These are phyloP conservation scores for Ceratobasidium sp. DNA, from an alignment of 1,284 basidiomycete genomes.

Conservation along the genomic window DNA sequence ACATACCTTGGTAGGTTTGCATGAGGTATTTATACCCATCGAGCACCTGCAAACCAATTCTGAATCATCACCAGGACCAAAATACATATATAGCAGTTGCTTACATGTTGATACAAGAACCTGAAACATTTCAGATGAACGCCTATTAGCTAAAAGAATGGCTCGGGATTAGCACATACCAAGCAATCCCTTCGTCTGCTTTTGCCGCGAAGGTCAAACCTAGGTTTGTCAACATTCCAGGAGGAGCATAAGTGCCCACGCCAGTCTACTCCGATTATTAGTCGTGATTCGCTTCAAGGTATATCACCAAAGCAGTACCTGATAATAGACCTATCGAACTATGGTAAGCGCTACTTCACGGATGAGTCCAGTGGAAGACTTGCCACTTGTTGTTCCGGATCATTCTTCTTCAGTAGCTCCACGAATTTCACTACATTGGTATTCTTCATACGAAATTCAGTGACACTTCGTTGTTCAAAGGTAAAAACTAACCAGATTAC, in stretches of 20 bases:
- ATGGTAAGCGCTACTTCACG: neutral
- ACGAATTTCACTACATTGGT: constrained; percentile 41
- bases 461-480: neutral
- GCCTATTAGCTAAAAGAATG: neutral
- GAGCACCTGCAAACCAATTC: constrained; percentile 35
- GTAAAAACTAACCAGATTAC: constrained; percentile 11
- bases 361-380: neutral
- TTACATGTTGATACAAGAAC: constrained; percentile 27
- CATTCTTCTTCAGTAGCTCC: constrained; percentile 43
- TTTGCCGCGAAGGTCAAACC: constrained; percentile 14
- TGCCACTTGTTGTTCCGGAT: constrained; percentile 37
- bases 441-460: neutral
- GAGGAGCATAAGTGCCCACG: constrained; percentile 43
- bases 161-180: constrained; percentile 7
- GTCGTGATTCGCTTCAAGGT: too few species aligned
- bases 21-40: constrained; percentile 46
- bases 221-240: constrained; percentile 15
- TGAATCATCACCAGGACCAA: neutral
- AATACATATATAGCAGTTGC: neutral
- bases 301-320: neutral
- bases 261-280: constrained; percentile 28
- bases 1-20: constrained; percentile 41
- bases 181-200: constrained; percentile 31
- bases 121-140: neutral
- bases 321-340: neutral